Percentiles rank a stretch among this genome's conserved stretches.
Evolutionary conservation across 441 rosid species (phyloP).

Genomic region (Corymbia citriodora): DNA sequence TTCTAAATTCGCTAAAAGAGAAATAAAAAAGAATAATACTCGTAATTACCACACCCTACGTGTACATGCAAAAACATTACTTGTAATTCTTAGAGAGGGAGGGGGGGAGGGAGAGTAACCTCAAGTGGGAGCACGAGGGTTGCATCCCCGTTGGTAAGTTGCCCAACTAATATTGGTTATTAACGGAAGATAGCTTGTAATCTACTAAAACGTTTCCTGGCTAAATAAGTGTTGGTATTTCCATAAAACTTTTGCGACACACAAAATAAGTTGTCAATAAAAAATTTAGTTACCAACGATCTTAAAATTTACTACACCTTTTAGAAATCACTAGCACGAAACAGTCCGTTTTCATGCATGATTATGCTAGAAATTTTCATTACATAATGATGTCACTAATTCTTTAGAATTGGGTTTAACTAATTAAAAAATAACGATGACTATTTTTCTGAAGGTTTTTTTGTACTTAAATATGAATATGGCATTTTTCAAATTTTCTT

Average conservation of each 20-base stretch:
- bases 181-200: too few relatives aligned
- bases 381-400: fast-evolving
- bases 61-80: too few relatives aligned
- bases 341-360: not conserved
- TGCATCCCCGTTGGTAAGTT: too few relatives aligned
- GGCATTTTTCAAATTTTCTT: not conserved
- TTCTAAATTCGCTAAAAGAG: too few relatives aligned
- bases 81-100: too few relatives aligned
- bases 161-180: too few relatives aligned
- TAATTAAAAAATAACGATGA: not conserved
- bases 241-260: not conserved
- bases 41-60: too few relatives aligned
- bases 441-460: not conserved
- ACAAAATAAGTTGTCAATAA: not conserved
- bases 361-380: not conserved
- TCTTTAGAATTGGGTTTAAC: not conserved
- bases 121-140: too few relatives aligned
- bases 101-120: too few relatives aligned
- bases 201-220: too few relatives aligned
- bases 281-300: not conserved
- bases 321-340: not conserved
- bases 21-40: too few relatives aligned
- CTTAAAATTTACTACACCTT: not conserved
- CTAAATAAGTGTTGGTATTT: fast-evolving
- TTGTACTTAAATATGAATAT: not conserved